Evolutionary conservation across 257 asterid species (phyloP), one percentile per base, ranked within the genome.

Genomic region (Knoxia roxburghii): DNA sequence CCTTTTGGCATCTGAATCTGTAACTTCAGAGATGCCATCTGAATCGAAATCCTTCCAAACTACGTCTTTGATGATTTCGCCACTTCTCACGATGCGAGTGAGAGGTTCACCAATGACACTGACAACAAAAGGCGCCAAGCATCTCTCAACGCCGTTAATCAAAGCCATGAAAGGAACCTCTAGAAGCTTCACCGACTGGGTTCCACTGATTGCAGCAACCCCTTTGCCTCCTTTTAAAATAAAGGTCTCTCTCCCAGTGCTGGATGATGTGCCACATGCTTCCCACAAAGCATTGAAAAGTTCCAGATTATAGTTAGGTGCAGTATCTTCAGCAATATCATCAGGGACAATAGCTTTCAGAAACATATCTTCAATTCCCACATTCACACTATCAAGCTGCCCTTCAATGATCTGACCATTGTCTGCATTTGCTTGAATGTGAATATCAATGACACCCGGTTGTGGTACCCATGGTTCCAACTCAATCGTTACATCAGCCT

Each of bases 311-410:
- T 88, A 90, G 58, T 66, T 62, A n/a, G 84, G 76, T 15, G 71
- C 78, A 58, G 51, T 75, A 57, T 78, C 90, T 74, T 70, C 80
- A 27, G 78, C 67, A 59, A 85, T 68, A 72, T 81, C 91, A 48
- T 93, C 90, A 23, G 97, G 97, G 56, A 79, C 77, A 73, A 82
- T 76, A 67, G 91, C 89, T 81, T 79, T 86, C 48, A 83, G 91
- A 79, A 93, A 93, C 97, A 93, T 93, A 77, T 93, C 98, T 79
- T 93, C 98, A 13, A 93, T 93, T 61, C 98, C 98, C 56, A 88
- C 88, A 37, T 83, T 82, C 69, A 93, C 72, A 77, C 86, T 80
- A 23, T 75, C 87, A 78, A 93, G 96, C 79, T 83, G 91, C 53
- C 97, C 97, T 41, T 46, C 72, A 66, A 89, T 83, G 68, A 93